Percentiles rank a stretch among this genome's conserved stretches.
Evolutionary conservation across 2,329 filamentous ascomycete species (phyloP).

Genomic region (Penicillium digitatum): DNA sequence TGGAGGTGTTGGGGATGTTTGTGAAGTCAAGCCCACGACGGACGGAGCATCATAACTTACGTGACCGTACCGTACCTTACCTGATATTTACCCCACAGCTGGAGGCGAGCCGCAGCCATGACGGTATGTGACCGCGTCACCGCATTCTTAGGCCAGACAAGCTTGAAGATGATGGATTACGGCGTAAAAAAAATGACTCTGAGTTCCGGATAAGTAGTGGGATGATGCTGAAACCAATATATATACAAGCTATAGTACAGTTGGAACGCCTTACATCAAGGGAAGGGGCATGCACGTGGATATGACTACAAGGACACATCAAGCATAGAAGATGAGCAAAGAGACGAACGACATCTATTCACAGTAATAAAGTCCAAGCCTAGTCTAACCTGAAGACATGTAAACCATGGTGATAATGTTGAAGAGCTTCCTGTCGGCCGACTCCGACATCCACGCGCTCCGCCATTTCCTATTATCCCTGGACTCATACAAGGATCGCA

Average conservation of each 20-base stretch:
- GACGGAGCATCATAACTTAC: slow-evolving; percentile 27
- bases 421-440: slow-evolving; percentile 19
- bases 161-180: background rate
- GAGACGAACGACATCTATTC: background rate
- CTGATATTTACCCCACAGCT: slow-evolving; percentile 15
- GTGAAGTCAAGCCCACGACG: slow-evolving; percentile 21
- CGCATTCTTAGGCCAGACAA: background rate
- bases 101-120: slow-evolving; percentile 9
- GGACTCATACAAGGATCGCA: background rate
- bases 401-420: background rate
- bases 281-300: background rate
- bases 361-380: background rate
- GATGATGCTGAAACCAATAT: background rate
- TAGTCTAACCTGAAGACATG: background rate
- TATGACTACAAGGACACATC: background rate
- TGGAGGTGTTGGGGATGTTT: slow-evolving; percentile 18
- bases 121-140: slow-evolving; percentile 17
- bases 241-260: background rate
- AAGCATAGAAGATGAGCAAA: background rate
- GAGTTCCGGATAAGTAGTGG: background rate
- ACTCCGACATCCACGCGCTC: slow-evolving; percentile 21
- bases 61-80: slow-evolving; percentile 28
- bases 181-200: background rate
- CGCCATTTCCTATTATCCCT: slow-evolving; percentile 8
- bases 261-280: background rate